Conservation (phyloP, 106 monocot genomes). For the Acorus gramineus region DNA sequence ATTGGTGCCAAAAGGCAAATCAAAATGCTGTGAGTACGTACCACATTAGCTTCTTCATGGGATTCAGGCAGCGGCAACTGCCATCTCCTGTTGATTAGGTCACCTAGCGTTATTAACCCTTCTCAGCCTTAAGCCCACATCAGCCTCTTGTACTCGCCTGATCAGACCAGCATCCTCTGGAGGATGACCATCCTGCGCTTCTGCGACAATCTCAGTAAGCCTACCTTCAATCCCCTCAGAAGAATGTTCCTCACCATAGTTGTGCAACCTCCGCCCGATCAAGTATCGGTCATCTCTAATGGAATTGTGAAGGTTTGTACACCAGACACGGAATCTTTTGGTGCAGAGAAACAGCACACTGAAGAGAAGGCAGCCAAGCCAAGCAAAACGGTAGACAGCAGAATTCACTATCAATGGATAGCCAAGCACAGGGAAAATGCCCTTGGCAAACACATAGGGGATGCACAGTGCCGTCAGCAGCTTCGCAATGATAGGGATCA, state of each 20-base stretch:
- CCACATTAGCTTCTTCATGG: not conserved
- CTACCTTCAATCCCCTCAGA: slow-evolving; percentile 1
- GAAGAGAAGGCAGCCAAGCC: slow-evolving; percentile 83
- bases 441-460: slow-evolving; percentile 88
- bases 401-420: slow-evolving; percentile 89
- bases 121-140: slow-evolving; percentile 38
- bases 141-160: slow-evolving; percentile 30
- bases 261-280: slow-evolving; percentile 76
- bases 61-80: not conserved
- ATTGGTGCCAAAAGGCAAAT: no score
- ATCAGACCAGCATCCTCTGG: slow-evolving; percentile 11
- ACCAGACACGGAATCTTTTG: slow-evolving; percentile 81
- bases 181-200: slow-evolving; percentile 5
- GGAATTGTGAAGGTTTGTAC: slow-evolving; percentile 93
- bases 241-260: slow-evolving; percentile 59
- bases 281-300: slow-evolving; percentile 95
- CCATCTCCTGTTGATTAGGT: slow-evolving; percentile 20
- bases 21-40: no score
- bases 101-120: slow-evolving; percentile 15
- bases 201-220: not conserved
- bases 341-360: slow-evolving; percentile 55
- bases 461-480: slow-evolving; percentile 85
- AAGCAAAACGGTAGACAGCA: slow-evolving; percentile 89
- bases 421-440: slow-evolving; percentile 80
- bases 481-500: slow-evolving; percentile 70